Evolutionary conservation across 805 yeast genomes (phyloP).

Genomic region (Sporopachydermia quercuum): DNA sequence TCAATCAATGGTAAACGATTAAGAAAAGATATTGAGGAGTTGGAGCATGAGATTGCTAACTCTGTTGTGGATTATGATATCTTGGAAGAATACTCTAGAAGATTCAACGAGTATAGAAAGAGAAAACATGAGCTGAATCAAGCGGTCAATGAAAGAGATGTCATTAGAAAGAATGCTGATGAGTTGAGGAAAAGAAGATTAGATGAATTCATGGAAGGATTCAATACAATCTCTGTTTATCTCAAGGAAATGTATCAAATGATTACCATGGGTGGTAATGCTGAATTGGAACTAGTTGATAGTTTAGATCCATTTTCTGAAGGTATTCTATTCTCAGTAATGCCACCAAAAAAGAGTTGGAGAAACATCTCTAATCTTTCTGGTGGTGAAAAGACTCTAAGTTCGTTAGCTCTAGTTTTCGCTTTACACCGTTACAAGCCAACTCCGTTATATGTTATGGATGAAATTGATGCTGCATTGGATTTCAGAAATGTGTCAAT

Average conservation of each 20-base stretch:
- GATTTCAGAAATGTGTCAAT: conserved; percentile 95
- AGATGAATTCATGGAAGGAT: conserved; percentile 89
- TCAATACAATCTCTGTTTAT: conserved; percentile 70
- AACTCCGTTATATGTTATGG: conserved; percentile 96
- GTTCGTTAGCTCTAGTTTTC: conserved; percentile 89
- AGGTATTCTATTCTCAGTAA: conserved; percentile 90
- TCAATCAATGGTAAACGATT: conserved; percentile 32
- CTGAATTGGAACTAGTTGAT: conserved; percentile 90
- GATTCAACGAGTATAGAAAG: conserved; percentile 46
- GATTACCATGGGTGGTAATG: conserved; percentile 99
- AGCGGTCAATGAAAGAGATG: conserved; percentile 55
- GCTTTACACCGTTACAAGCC: conserved; percentile 94
- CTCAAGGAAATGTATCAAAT: conserved; percentile 94
- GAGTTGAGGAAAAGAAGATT: conserved; percentile 57
- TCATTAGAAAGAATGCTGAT: conserved; percentile 43
- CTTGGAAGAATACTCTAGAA: conserved; percentile 57
- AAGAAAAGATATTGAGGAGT: conserved; percentile 33
- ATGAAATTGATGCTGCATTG: conserved; percentile 96
- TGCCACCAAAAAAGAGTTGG: conserved; percentile 99
- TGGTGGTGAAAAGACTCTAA: conserved; percentile 95
- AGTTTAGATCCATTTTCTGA: conserved; percentile 96
- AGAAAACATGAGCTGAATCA: conserved; percentile 53
- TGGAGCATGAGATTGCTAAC: conserved; percentile 40
- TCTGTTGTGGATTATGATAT: conserved; percentile 59
- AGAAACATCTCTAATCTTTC: conserved; percentile 85